A percentile compares a stretch with the other conserved stretches of the same genome.
These are phyloP conservation scores for Fusarium zealandicum DNA, from an alignment of 2,329 filamentous ascomycete species.

Conservation along the genomic window DNA sequence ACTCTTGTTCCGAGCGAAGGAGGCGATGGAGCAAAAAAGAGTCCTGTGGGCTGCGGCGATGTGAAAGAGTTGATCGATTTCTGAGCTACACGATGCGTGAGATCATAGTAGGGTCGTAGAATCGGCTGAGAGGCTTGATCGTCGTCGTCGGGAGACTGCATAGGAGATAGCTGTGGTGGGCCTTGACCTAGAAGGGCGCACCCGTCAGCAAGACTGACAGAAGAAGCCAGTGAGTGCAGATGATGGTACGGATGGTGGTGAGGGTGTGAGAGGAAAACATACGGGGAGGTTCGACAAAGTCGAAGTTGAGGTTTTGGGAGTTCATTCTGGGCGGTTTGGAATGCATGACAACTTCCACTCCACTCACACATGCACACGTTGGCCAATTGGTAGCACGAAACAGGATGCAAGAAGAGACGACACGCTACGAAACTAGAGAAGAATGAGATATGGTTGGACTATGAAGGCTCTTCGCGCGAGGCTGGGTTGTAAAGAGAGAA, in stretches of 20 bases:
- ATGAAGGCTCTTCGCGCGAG: constrained; percentile 37
- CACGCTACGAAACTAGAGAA: constrained; percentile 41
- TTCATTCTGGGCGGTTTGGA: constrained; percentile 47
- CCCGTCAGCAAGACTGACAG: constrained; percentile 30
- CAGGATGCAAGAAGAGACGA: constrained; percentile 43
- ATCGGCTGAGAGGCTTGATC: constrained; percentile 37
- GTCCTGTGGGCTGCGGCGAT: constrained; percentile 47
- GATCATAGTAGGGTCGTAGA: constrained; percentile 39
- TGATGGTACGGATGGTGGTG: constrained; percentile 5
- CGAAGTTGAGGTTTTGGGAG: constrained; percentile 47
- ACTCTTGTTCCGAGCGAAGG: constrained; percentile 42
- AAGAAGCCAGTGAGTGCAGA: constrained; percentile 19
- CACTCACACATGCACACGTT: constrained; percentile 41
- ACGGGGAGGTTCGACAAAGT: constrained; percentile 49
- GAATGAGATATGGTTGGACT: constrained; percentile 47
- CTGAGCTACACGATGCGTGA: constrained; percentile 33
- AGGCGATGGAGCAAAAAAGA: constrained; percentile 49
- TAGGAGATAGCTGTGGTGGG: constrained; percentile 33
- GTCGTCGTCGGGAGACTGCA: constrained; percentile 37
- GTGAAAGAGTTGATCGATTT: constrained; percentile 38
- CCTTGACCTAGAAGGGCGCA: constrained; percentile 35
- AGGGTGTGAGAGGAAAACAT: constrained; percentile 38
- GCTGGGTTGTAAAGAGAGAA: constrained; percentile 40
- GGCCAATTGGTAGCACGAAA: constrained; percentile 47
- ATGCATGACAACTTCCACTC: constrained; percentile 42